Percentiles rank a stretch among this genome's conserved stretches.
Evolutionary conservation across 2,329 filamentous ascomycete genomes (phyloP).

Genomic region (Cyphellophora attinorum): DNA sequence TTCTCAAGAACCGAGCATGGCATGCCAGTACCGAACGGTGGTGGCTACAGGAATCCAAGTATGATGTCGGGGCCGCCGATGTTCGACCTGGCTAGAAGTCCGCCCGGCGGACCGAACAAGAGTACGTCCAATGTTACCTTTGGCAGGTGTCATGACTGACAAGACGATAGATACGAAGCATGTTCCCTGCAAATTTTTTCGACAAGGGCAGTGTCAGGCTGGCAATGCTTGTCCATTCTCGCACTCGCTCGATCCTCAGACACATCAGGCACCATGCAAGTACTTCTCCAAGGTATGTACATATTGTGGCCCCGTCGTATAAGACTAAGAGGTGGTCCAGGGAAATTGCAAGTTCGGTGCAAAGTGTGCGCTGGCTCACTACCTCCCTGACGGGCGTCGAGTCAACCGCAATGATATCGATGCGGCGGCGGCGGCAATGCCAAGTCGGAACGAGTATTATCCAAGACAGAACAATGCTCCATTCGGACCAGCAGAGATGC

Average conservation of each 20-base stretch:
- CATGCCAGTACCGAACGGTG: not conserved
- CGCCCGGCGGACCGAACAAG: constrained; percentile 35
- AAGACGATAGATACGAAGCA: constrained; percentile 69
- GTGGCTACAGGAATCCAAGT: constrained; percentile 9
- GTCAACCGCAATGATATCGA: constrained; percentile 62
- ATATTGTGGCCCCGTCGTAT: constrained; percentile 1
- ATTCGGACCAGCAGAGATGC: constrained; percentile 58
- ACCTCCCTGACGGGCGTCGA: constrained; percentile 83
- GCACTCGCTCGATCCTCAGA: constrained; percentile 76
- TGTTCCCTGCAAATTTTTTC: constrained; percentile 99
- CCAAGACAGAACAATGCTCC: constrained; percentile 52
- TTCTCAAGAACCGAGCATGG: too few relatives aligned
- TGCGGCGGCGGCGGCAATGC: constrained; percentile 36
- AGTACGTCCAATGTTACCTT: constrained; percentile 17
- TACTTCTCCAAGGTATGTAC: constrained; percentile 87
- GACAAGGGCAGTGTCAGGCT: constrained; percentile 90
- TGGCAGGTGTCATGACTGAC: constrained; percentile 1
- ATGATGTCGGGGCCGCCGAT: constrained; percentile 17
- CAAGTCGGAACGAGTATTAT: constrained; percentile 26
- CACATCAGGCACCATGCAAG: constrained; percentile 86
- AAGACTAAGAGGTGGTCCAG: constrained; percentile 37
- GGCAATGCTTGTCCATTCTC: constrained; percentile 93
- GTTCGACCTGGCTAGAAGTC: constrained; percentile 37
- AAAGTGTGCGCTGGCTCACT: constrained; percentile 94
- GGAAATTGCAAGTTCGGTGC: constrained; percentile 98